Percentiles rank a stretch among this genome's conserved stretches.
Conservation (phyloP, 768 basidiomycete genomes). For the Panellus pusillus region DNA sequence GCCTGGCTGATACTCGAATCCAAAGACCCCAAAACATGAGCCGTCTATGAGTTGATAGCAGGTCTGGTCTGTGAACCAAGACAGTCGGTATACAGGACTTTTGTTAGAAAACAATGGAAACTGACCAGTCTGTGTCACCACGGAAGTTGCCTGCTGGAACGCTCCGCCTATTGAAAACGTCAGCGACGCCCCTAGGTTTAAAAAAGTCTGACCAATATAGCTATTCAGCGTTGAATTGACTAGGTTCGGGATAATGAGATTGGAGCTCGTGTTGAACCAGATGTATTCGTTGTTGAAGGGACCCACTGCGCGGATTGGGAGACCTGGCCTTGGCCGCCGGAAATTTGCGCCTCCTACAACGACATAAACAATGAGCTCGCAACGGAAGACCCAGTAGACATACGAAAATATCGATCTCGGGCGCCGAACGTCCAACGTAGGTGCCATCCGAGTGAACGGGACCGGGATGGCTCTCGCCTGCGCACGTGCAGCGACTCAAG, state of each 20-base stretch:
- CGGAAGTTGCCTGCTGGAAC: slow-evolving; percentile 84
- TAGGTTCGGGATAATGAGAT: slow-evolving; percentile 55
- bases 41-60: slow-evolving; percentile 58
- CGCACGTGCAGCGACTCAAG: slow-evolving; percentile 86
- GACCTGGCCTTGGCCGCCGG: slow-evolving; percentile 44
- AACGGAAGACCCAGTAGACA: too few species aligned
- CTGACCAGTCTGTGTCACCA: slow-evolving; percentile 59
- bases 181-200: too few species aligned
- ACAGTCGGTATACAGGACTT: too few species aligned
- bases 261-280: slow-evolving; percentile 67
- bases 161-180: slow-evolving; percentile 50
- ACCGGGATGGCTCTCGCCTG: slow-evolving; percentile 84
- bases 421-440: slow-evolving; percentile 79
- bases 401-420: slow-evolving; percentile 83
- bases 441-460: slow-evolving; percentile 75
- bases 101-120: too few species aligned
- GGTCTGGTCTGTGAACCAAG: slow-evolving; percentile 54
- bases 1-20: slow-evolving; percentile 79
- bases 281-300: slow-evolving; percentile 56
- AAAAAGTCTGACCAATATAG: slow-evolving; percentile 37
- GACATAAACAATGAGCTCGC: too few species aligned
- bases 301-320: slow-evolving; percentile 84
- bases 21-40: slow-evolving; percentile 67
- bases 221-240: slow-evolving; percentile 55
- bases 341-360: slow-evolving; percentile 63